Evolutionary conservation across 1,139 yeast species (phyloP), one percentile per base, ranked within the genome.

Genomic region (Diutina neorugosa): DNA sequence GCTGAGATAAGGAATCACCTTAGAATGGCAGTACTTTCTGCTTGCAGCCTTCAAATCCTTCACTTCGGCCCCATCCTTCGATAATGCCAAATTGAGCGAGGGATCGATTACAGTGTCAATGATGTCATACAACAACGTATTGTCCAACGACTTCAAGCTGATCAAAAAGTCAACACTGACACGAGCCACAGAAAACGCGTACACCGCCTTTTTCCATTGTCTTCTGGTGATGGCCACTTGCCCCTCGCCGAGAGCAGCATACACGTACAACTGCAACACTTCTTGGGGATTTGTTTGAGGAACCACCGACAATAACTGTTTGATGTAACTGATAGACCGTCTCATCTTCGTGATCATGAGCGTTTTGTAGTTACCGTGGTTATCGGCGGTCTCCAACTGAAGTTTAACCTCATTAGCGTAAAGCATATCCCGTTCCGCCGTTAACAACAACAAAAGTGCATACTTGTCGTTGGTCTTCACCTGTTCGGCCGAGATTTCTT

Each of bases 381-480:
- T 63, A 48, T 69, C 74, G 54, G 78, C 78, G 54, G 82, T 75
- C 58, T 83, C 90, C 59, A 82, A 66, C 54, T 76, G 66, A 21
- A 77, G 70, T 57, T 79, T 80, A 55, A 82, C 74, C 64, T 86
- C 91, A 65, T 81, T 74, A 0, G 91, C 86, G 60, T 78, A 80
- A 43, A 88, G 73, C 64, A 83, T 70, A 58, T 85, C 84, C 60
- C 93, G 74, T 65, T 88, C 96, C 0, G 85, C 81, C 11, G 77
- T 73, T 56, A 76, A 68, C 37, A 86, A 69, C 23, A 78, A 65
- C 20, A 86, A 65, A 44, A 66, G 59, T 14, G 81, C 87, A 61
- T 66, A 77, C 54, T 70, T 66, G 11, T 67, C 58, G 60, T 83
- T 76, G n/a, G 62, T 56, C 3, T 65, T 66, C 60, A 81, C 80